phyloP scores from a whole-genome alignment of 768 basidiomycete species.

The Tricholomella constricta region DNA sequence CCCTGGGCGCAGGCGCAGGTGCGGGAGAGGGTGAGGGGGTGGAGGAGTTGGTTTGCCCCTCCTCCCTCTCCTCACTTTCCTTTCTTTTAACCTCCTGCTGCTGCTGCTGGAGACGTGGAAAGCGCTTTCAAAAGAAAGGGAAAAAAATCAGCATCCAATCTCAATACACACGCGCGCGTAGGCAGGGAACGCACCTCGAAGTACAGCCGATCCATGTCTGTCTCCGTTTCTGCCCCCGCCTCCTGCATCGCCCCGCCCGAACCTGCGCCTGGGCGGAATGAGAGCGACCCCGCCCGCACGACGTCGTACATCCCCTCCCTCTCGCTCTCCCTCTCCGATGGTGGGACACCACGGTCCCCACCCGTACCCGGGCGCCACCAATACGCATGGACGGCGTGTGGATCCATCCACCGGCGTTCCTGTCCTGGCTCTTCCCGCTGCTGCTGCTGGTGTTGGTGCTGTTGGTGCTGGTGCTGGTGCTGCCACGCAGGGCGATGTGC shows the following conservation, averaged over 20 bases:
- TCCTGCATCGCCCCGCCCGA: too few species aligned
- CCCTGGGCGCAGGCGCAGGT: too few species aligned
- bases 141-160: background rate
- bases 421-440: too few species aligned
- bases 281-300: slow-evolving; percentile 15
- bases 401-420: slow-evolving; percentile 7
- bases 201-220: background rate
- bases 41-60: background rate
- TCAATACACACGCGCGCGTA: background rate
- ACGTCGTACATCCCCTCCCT: slow-evolving; percentile 6
- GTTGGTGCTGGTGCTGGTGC: too few species aligned
- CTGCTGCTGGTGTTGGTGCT: too few species aligned
- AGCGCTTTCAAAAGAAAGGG: background rate
- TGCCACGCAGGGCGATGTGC: slow-evolving; percentile 11
- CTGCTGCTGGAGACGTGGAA: background rate
- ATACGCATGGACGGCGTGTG: slow-evolving; percentile 6
- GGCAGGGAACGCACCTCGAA: background rate
- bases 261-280: background rate
- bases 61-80: background rate
- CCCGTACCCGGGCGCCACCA: slow-evolving; percentile 12
- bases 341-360: too few species aligned
- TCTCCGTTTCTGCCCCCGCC: background rate
- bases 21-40: too few species aligned
- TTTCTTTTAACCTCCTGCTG: too few species aligned
- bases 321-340: too few species aligned